Evolutionary conservation across 306 rosid genomes (phyloP).

Genomic region (Datisca glomerata): DNA sequence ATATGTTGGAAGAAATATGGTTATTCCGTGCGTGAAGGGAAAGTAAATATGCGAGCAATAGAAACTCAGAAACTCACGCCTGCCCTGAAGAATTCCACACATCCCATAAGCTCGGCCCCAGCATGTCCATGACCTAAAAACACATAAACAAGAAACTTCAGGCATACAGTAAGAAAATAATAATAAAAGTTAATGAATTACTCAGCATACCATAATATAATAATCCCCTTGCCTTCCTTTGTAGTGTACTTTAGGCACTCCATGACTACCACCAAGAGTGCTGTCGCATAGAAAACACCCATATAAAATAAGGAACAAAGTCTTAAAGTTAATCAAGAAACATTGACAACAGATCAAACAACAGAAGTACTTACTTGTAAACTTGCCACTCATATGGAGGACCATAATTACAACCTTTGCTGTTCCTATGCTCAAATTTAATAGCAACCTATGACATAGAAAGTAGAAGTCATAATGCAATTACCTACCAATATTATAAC

Average conservation of each 20-base stretch:
- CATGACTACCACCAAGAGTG: slow-evolving; percentile 96
- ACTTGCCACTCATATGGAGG: slow-evolving; percentile 99
- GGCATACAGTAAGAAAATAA: slow-evolving; percentile 3
- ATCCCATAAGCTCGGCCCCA: slow-evolving; percentile 99
- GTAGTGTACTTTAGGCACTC: slow-evolving; percentile 85
- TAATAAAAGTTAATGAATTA: slow-evolving; percentile 2
- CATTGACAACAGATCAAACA: neutral
- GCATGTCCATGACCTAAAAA: slow-evolving; percentile 94
- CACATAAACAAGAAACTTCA: slow-evolving; percentile 7
- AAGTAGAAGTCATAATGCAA: neutral
- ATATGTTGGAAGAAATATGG: too few species aligned
- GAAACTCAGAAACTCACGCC: slow-evolving; percentile 47
- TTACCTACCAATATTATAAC: too few species aligned
- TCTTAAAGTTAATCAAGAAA: neutral
- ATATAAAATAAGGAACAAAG: neutral
- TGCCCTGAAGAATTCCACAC: slow-evolving; percentile 94
- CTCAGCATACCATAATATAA: slow-evolving; percentile 67
- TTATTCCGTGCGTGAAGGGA: too few species aligned
- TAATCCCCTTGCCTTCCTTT: slow-evolving; percentile 86
- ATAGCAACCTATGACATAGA: slow-evolving; percentile 65
- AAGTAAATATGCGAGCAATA: too few species aligned
- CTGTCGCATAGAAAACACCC: slow-evolving; percentile 26
- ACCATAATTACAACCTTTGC: slow-evolving; percentile 91
- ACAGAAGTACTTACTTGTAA: slow-evolving; percentile 55
- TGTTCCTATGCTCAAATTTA: slow-evolving; percentile 89